Evolutionary conservation across 805 yeast species (phyloP).

Genomic region (Sugiyamaella smithiae): DNA sequence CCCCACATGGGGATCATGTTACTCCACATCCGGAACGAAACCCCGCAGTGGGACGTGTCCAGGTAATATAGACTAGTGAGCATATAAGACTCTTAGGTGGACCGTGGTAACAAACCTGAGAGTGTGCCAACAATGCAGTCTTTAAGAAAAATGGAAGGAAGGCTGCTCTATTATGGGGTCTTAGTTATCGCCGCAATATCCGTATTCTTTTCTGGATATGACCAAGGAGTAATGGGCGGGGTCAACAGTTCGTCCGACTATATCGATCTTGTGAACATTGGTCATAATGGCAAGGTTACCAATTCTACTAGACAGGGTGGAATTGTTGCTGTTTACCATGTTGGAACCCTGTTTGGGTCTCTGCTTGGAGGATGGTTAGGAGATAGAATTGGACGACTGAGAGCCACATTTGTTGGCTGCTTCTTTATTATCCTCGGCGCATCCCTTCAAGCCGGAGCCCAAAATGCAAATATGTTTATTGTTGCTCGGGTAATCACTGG

Average conservation of each 20-base stretch:
- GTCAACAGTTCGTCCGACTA: slow-evolving; percentile 34
- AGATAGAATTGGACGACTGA: slow-evolving; percentile 57
- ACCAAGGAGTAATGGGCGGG: slow-evolving; percentile 43
- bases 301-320: slow-evolving; percentile 31
- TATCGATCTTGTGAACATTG: slow-evolving; percentile 27
- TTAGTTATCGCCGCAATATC: slow-evolving; percentile 13
- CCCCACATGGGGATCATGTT: too few relatives aligned
- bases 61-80: too few relatives aligned
- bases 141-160: slow-evolving; percentile 3
- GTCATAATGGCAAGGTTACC: slow-evolving; percentile 24
- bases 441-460: slow-evolving; percentile 61
- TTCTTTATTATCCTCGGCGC: slow-evolving; percentile 60
- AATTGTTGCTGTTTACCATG: slow-evolving; percentile 34
- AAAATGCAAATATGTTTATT: slow-evolving; percentile 63
- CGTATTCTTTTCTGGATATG: slow-evolving; percentile 41
- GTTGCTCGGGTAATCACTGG: slow-evolving; percentile 54
- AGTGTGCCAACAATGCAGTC: too few relatives aligned
- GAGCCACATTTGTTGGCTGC: slow-evolving; percentile 53
- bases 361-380: slow-evolving; percentile 54
- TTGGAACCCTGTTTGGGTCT: slow-evolving; percentile 49
- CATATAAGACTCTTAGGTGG: too few relatives aligned
- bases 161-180: slow-evolving; percentile 8
- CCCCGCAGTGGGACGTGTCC: too few relatives aligned
- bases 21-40: too few relatives aligned
- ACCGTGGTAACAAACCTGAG: too few relatives aligned